Conservation (phyloP, 1,284 basidiomycete genomes). For the Cutaneotrichosporon cyanovorans region DNA sequence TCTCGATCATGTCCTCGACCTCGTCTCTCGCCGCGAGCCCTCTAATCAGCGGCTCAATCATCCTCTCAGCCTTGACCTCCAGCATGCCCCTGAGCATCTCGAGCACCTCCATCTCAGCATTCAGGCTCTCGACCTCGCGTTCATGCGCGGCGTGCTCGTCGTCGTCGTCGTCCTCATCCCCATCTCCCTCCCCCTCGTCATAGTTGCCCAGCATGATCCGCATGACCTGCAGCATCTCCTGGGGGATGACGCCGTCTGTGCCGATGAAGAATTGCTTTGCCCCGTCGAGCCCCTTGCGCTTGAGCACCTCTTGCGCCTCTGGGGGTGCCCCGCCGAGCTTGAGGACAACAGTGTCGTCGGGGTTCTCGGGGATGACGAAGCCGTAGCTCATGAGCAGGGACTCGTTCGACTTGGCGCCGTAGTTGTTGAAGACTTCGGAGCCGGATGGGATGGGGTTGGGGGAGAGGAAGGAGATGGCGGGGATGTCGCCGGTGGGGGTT, state of each 20-base stretch:
- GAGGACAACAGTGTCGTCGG: conserved; percentile 74
- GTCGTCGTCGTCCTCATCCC: conserved; percentile 54
- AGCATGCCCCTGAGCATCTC: conserved; percentile 60
- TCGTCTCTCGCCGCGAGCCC: conserved; percentile 22
- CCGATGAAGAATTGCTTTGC: conserved; percentile 57
- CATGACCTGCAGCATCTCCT: conserved; percentile 57
- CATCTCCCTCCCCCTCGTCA: conserved; percentile 47
- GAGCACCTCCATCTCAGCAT: conserved; percentile 52
- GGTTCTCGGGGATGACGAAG: conserved; percentile 66
- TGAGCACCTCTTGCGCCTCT: conserved; percentile 14
- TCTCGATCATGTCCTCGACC: neutral
- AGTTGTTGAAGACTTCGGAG: conserved; percentile 75
- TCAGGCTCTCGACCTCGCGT: conserved; percentile 55
- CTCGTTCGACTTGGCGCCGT: conserved; percentile 58
- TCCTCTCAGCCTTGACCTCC: conserved; percentile 34
- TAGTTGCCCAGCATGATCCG: conserved; percentile 30
- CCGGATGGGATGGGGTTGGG: conserved; percentile 44
- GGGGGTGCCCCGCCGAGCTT: conserved; percentile 54
- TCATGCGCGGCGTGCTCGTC: conserved; percentile 38
- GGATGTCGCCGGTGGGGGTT: conserved; percentile 11
- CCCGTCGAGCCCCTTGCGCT: conserved; percentile 24
- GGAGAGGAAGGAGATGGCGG: conserved; percentile 26
- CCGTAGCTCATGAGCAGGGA: conserved; percentile 83
- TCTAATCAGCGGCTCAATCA: conserved; percentile 26
- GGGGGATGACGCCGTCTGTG: conserved; percentile 52